Percentiles rank a stretch among this genome's conserved stretches.
These are phyloP conservation scores for Drechslerella dactyloides DNA, from an alignment of 2,329 filamentous ascomycete species.

Conservation along the genomic window DNA sequence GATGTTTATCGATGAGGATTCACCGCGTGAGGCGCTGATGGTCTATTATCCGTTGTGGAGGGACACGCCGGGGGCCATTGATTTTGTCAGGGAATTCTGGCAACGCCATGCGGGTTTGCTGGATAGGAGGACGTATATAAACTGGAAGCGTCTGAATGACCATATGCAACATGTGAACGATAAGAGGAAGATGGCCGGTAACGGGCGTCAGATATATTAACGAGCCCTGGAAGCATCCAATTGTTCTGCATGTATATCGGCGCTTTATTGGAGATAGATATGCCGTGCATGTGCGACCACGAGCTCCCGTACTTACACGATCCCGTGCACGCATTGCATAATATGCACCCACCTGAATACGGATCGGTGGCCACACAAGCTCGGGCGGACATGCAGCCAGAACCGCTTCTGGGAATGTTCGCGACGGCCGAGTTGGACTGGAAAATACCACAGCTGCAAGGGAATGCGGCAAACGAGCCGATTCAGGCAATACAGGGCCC, in stretches of 20 bases:
- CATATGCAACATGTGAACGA: background rate
- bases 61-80: slow-evolving; percentile 5
- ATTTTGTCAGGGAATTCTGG: slow-evolving; percentile 12
- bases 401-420: background rate
- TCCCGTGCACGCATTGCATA: too few relatives aligned
- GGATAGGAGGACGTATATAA: background rate
- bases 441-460: background rate
- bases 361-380: too few relatives aligned
- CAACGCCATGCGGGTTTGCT: background rate
- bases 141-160: background rate
- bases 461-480: slow-evolving; percentile 27
- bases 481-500: slow-evolving; percentile 14
- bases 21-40: background rate
- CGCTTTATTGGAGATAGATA: too few relatives aligned
- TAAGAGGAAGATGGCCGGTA: too few relatives aligned
- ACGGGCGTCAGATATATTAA: too few relatives aligned
- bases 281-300: too few relatives aligned
- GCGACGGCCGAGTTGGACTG: background rate
- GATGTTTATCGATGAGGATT: background rate
- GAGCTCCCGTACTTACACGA: too few relatives aligned
- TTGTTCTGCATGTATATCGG: too few relatives aligned
- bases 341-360: too few relatives aligned
- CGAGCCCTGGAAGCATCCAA: too few relatives aligned
- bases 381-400: too few relatives aligned
- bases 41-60: slow-evolving; percentile 3